Evolutionary conservation across 805 yeast genomes (phyloP), one percentile per base, ranked within the genome.

Genomic region (Barnettozyma sucrosica): DNA sequence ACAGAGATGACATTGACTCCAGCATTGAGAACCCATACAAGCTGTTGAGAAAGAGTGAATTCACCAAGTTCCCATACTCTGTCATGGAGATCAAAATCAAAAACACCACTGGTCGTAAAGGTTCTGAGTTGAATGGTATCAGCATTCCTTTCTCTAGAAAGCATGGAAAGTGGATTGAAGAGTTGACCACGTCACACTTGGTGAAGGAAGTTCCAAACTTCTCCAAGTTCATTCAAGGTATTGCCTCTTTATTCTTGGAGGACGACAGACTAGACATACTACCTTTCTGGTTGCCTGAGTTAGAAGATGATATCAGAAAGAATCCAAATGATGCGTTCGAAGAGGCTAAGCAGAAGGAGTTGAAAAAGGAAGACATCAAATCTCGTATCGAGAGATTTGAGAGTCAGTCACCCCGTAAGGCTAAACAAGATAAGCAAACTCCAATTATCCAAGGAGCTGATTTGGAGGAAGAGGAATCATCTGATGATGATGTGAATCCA

Each of bases 151-250:
- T 65, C 56, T 75, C 69, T 53, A 75, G 67, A 66, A 83, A 73
- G 66, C 79, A 64, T 57, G 76, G 65, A 42, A 71, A 76, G 48
- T 92, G 99, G 99, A 77, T 93, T 53, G 83, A 82, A 55, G 99
- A 92, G 53, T 76, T 92, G 58, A 83, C 88, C 26, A 80, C 81
- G 48, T 78, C 89, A 23, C 90, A 88, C 61, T 72, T 92, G 56
- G 96, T 89, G 42, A 89, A 88, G 63, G 97, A 89, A 65, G 90
- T 92, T 51, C 97, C 97, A 47, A 86, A 87, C 59, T 92, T 92
- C 61, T 87, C 96, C 44, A 88, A 89, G 67, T 92, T 86, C 63
- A 76, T 92, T 55, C 99, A 92, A 64, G 98, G 98, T 68, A 80
- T 89, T 49, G 89, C 97, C 5, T 76, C 89, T 3, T 74, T 92